phyloP scores from a whole-genome alignment of 2,329 filamentous ascomycete species.

The Paraphoma sp. region DNA sequence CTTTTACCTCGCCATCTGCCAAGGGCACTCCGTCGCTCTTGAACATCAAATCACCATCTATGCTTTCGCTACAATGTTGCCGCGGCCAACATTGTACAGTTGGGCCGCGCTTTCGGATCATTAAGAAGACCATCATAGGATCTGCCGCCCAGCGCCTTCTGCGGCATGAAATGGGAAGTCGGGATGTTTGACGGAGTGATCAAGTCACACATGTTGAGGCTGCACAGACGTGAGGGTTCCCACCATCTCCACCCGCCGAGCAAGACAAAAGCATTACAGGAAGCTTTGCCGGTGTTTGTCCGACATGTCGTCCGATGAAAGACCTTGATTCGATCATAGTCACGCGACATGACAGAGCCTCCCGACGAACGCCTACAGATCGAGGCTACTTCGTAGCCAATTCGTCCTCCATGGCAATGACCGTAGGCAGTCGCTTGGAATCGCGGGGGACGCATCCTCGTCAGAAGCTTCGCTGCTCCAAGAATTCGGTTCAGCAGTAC shows the following conservation, averaged over 20 bases:
- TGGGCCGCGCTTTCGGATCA: too few species aligned
- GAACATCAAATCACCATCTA: too few species aligned
- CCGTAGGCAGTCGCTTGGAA: background rate
- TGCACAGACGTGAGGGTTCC: slow-evolving; percentile 15
- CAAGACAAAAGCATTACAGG: slow-evolving; percentile 2
- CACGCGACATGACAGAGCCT: background rate
- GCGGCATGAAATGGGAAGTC: slow-evolving; percentile 14
- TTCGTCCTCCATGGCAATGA: background rate
- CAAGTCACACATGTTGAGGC: slow-evolving; percentile 7
- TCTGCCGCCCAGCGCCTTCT: too few species aligned
- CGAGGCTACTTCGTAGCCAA: too few species aligned
- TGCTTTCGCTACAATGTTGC: too few species aligned
- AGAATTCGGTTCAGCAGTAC: background rate
- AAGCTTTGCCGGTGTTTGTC: slow-evolving; percentile 8
- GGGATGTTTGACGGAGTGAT: slow-evolving; percentile 6
- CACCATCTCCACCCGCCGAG: slow-evolving; percentile 14
- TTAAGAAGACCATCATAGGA: too few species aligned
- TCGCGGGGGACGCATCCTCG: slow-evolving; percentile 2
- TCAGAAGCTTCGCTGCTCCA: background rate
- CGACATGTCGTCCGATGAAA: background rate
- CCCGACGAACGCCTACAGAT: background rate
- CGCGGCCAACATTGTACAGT: too few species aligned
- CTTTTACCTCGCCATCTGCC: too few species aligned
- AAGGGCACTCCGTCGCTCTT: too few species aligned
- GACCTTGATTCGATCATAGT: background rate